Percentiles rank a stretch among this genome's conserved stretches.
Conservation (phyloP, 495 filamentous ascomycete genomes). For the Hapsidospora chrysogenum region DNA sequence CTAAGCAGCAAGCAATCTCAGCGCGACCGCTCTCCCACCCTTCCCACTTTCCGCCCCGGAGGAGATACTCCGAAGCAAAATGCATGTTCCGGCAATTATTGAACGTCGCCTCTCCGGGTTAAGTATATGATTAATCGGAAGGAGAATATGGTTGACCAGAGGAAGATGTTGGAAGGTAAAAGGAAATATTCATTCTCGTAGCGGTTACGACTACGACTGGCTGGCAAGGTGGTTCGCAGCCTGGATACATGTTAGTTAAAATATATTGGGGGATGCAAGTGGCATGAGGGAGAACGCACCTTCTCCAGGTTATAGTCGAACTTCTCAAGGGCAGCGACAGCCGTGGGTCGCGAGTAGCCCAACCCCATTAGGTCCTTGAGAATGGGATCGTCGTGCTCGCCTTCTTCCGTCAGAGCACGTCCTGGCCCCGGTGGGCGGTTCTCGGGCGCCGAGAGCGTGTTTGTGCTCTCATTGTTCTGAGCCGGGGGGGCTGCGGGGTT, state of each 20-base stretch:
- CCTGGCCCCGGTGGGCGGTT: constrained; percentile 23
- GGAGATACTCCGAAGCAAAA: too few species aligned
- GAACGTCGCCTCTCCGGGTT: too few species aligned
- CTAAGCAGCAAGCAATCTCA: too few species aligned
- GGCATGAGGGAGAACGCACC: constrained; percentile 36
- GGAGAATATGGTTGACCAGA: too few species aligned
- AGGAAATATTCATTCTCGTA: too few species aligned
- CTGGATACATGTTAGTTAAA: constrained; percentile 9
- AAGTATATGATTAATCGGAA: too few species aligned
- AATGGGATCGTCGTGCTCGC: constrained; percentile 79
- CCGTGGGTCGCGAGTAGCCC: constrained; percentile 69
- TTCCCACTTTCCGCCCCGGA: too few species aligned
- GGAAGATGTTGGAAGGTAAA: too few species aligned
- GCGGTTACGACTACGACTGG: constrained; percentile 22
- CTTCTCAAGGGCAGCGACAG: constrained; percentile 77
- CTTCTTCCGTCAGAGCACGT: constrained; percentile 54
- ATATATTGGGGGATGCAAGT: constrained; percentile 4
- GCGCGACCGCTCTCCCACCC: too few species aligned
- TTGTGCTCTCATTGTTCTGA: constrained; percentile 6
- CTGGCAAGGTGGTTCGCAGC: constrained; percentile 30
- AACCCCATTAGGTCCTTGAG: constrained; percentile 79
- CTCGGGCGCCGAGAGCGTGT: constrained; percentile 18
- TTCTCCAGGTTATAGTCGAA: constrained; percentile 91
- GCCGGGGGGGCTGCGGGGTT: constrained; percentile 15
- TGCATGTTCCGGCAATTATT: too few species aligned